Evolutionary conservation across 257 asterid species (phyloP).

Genomic region (Ehretia macrophylla): DNA sequence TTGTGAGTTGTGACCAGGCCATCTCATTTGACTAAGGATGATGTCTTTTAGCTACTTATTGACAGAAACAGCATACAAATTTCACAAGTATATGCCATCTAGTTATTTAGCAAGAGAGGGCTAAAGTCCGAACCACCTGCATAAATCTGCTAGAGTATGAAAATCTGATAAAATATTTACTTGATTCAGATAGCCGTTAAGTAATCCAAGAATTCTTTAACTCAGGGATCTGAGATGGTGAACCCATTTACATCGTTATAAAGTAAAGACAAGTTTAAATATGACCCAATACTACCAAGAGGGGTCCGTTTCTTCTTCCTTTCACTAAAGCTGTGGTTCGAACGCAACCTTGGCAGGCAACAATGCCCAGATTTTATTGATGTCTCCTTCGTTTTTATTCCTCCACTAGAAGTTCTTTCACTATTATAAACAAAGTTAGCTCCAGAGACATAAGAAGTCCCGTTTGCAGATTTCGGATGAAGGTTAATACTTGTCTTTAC

Average conservation of each 20-base stretch:
- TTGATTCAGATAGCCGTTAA: not conserved
- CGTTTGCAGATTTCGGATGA: conserved; percentile 24
- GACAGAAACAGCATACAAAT: too few relatives aligned
- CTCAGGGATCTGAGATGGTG: not conserved
- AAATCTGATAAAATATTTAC: conserved; percentile 7
- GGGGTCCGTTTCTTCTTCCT: conserved; percentile 42
- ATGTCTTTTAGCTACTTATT: too few relatives aligned
- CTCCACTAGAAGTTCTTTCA: conserved; percentile 32
- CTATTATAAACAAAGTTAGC: conserved; percentile 27
- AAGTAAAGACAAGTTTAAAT: not conserved
- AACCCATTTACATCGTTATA: conserved; percentile 20
- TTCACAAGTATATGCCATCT: too few relatives aligned
- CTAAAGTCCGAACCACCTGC: not conserved
- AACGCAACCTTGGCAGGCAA: conserved; percentile 61
- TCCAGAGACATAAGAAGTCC: conserved; percentile 28
- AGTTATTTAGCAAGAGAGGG: not conserved
- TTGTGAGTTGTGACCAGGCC: too few relatives aligned
- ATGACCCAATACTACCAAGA: conserved; percentile 14
- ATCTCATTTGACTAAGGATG: too few relatives aligned
- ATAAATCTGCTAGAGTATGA: not conserved
- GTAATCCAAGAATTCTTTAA: not conserved
- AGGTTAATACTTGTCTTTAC: too few relatives aligned
- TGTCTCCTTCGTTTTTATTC: conserved; percentile 13
- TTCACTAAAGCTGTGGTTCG: conserved; percentile 46
- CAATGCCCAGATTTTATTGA: conserved; percentile 37